Evolutionary conservation across 129 eudicot genomes (phyloP), one percentile per base, ranked within the genome.

Genomic region (Saposhnikovia divaricata): DNA sequence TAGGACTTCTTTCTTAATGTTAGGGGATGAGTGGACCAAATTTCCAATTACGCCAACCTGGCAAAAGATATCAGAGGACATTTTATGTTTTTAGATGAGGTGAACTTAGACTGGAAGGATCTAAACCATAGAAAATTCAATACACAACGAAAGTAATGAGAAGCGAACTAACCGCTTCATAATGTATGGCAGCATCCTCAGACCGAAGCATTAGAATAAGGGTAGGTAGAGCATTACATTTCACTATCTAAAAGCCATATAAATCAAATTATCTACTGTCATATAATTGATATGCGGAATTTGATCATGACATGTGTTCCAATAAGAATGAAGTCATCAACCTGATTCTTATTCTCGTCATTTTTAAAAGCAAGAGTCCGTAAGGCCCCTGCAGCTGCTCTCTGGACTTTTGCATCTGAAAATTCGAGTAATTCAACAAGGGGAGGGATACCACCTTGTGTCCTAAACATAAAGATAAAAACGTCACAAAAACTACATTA

Each of bases 21-120:
- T 79, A 46, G 97, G 96, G 31, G 99, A 96, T 47, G 99, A 96
- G 83, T 96, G 99, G 23, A 96, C 99, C 81, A 96, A 86, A 83
- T 96, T 96, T 63, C 99, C 99, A 80, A 96, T 96, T 27, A 96
- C 98, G 72, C 99, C 99, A 89, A 96, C 99, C 99, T 96, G 81
- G 63, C 15, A 82, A n/a, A 80, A 10, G 76, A 81, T 72, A 37
- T 59, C 51, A 44, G 12, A 75, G 42, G 80, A 76, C 53, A 80
- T 34, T 61, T 45, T 0, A 27, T 43, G 55, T 25, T 77, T 77
- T 10, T 16, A 55, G 48, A 5, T 19, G 8, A 38, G n/a, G 31
- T 21, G 68, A 78, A 78, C 21, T 2, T 6, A 6, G 40, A 75
- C 7, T 46, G 21, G 18, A n/a, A 45, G 78, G 51, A 25, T 43